Conservation (phyloP, 805 yeast species). For the Lachancea mirantina region DNA sequence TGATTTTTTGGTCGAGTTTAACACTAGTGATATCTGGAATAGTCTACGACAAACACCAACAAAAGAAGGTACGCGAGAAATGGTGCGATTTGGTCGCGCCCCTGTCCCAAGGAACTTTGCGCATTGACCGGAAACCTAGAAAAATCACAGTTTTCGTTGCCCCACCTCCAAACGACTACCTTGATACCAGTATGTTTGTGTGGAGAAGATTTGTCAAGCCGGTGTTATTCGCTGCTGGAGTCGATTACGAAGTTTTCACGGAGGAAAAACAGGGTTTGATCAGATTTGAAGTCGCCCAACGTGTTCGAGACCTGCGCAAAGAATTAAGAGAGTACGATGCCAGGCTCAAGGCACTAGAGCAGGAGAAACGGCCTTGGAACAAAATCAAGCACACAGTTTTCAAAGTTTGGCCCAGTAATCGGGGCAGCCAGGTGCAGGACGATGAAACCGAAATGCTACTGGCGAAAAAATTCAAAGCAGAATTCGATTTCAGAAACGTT, state of each 20-base stretch:
- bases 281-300: slow-evolving; percentile 72
- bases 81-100: slow-evolving; percentile 57
- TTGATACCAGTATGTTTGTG: slow-evolving; percentile 64
- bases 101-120: slow-evolving; percentile 43
- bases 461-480: slow-evolving; percentile 25
- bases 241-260: slow-evolving; percentile 72
- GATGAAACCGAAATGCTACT: slow-evolving; percentile 17
- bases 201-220: slow-evolving; percentile 84
- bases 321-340: slow-evolving; percentile 30
- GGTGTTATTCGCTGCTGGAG: slow-evolving; percentile 69
- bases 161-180: slow-evolving; percentile 93
- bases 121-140: slow-evolving; percentile 53
- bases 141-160: slow-evolving; percentile 77
- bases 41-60: slow-evolving; percentile 71
- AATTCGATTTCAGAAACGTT: slow-evolving; percentile 39
- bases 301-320: slow-evolving; percentile 62
- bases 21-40: slow-evolving; percentile 66
- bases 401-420: not conserved
- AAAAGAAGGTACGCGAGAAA: slow-evolving; percentile 52
- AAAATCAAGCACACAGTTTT: slow-evolving; percentile 16
- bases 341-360: slow-evolving; percentile 15
- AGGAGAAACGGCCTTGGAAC: slow-evolving; percentile 16
- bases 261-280: slow-evolving; percentile 88
- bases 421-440: slow-evolving; percentile 9
- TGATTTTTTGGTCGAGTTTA: slow-evolving; percentile 73